A percentile compares a stretch with the other conserved stretches of the same genome.
Conservation (phyloP, 306 rosid species). For the Argentina anserina region DNA sequence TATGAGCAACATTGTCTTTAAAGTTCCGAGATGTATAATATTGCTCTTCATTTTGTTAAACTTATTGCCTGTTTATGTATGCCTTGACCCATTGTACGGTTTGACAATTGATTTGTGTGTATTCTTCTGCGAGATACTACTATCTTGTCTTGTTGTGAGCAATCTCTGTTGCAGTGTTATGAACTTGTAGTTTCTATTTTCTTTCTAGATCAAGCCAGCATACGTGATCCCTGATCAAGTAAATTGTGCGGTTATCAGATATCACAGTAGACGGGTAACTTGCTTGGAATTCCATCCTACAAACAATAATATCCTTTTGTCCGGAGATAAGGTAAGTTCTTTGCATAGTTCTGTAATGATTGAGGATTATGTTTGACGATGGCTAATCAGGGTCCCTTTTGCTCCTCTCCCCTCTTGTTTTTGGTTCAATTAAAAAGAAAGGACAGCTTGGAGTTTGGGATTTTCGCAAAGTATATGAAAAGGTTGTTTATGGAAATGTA, state of each 20-base stretch:
- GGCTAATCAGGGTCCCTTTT: conserved; percentile 10
- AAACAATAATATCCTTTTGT: conserved; percentile 75
- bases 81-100: not conserved
- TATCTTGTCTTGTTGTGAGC: not conserved
- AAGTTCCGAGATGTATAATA: conserved; percentile 3
- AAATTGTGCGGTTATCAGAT: conserved; percentile 79
- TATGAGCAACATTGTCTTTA: not conserved
- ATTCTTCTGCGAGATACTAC: not conserved
- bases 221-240: conserved; percentile 78
- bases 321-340: conserved; percentile 81
- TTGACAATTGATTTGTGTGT: not conserved
- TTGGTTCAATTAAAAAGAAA: conserved; percentile 53
- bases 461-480: conserved; percentile 72
- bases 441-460: conserved; percentile 99
- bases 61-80: not conserved
- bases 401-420: not conserved
- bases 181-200: not conserved
- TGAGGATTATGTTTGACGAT: conserved; percentile 13
- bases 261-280: conserved; percentile 84
- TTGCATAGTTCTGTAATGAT: conserved; percentile 2
- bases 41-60: not conserved
- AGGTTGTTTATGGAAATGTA: conserved; percentile 68
- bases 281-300: conserved; percentile 95
- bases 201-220: conserved; percentile 70
- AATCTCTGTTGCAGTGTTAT: not conserved